Conservation (phyloP, 2,329 filamentous ascomycete species). For the Arthrobotrys iridis region DNA sequence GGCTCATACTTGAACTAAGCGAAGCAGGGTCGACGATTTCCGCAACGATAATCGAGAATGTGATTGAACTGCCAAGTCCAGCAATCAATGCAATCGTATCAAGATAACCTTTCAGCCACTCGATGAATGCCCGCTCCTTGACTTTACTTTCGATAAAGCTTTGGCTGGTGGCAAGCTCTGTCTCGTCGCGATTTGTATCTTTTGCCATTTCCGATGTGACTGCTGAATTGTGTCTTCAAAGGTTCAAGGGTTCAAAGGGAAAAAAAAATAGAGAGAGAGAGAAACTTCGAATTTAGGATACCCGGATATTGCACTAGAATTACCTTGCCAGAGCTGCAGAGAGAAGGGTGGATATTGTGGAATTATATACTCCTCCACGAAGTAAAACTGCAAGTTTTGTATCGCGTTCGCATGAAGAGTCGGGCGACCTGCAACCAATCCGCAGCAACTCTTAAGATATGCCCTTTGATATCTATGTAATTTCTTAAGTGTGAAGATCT, state of each 20-base stretch:
- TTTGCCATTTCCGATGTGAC: background rate
- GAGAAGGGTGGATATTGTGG: too few relatives aligned
- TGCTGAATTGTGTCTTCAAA: too few relatives aligned
- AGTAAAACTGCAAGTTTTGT: too few relatives aligned
- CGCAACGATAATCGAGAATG: conserved; percentile 48
- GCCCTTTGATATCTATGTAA: background rate
- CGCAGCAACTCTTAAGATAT: background rate
- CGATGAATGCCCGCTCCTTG: conserved; percentile 44
- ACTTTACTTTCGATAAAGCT: background rate
- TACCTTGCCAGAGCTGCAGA: too few relatives aligned
- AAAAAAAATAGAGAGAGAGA: too few relatives aligned
- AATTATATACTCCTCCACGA: too few relatives aligned
- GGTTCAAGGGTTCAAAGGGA: too few relatives aligned
- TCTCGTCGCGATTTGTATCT: background rate
- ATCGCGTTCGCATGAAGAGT: background rate
- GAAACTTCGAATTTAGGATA: too few relatives aligned
- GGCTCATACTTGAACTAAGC: background rate
- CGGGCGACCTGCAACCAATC: background rate
- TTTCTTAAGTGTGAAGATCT: background rate
- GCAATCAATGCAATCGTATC: conserved; percentile 49
- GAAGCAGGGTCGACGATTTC: conserved; percentile 41
- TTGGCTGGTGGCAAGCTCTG: background rate
- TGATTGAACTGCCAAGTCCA: conserved; percentile 46
- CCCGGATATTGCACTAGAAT: too few relatives aligned
- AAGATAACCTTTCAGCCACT: conserved; percentile 49